Percentiles rank a stretch among this genome's conserved stretches.
phyloP scores from a whole-genome alignment of 1,139 yeast species.

The Taphrina deformans region DNA sequence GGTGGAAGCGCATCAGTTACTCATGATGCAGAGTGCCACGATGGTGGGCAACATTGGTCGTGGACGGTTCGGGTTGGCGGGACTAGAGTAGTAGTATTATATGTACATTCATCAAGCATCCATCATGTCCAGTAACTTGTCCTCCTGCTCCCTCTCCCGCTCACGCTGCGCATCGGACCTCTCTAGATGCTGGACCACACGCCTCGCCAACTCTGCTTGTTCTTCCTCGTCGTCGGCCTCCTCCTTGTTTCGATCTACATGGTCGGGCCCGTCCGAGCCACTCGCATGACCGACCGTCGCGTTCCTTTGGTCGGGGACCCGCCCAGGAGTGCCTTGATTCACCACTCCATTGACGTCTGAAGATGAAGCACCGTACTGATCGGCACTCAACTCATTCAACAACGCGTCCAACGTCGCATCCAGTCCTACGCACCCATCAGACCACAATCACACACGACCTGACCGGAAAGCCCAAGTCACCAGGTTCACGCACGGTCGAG shows the following conservation, averaged over 20 bases:
- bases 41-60: constrained; percentile 5
- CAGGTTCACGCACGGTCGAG: constrained; percentile 17
- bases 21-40: constrained; percentile 9
- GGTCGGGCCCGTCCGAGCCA: not conserved
- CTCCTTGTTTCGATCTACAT: not conserved
- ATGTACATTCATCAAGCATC: not conserved
- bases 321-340: not conserved
- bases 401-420: constrained; percentile 10
- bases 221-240: not conserved
- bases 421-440: not conserved
- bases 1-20: constrained; percentile 20
- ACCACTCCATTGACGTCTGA: not conserved
- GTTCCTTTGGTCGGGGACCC: not conserved
- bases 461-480: too few relatives aligned
- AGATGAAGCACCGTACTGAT: not conserved
- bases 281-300: not conserved
- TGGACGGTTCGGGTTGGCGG: constrained; percentile 12
- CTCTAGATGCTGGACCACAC: not conserved
- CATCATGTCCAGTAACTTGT: constrained; percentile 10
- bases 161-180: not conserved
- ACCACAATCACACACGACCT: too few relatives aligned
- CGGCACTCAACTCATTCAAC: not conserved
- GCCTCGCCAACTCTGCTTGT: not conserved
- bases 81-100: not conserved
- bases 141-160: not conserved